Base-by-base conservation (phyloP, 805 yeast species). In the Vanderwaltozyma tropicalis region DNA sequence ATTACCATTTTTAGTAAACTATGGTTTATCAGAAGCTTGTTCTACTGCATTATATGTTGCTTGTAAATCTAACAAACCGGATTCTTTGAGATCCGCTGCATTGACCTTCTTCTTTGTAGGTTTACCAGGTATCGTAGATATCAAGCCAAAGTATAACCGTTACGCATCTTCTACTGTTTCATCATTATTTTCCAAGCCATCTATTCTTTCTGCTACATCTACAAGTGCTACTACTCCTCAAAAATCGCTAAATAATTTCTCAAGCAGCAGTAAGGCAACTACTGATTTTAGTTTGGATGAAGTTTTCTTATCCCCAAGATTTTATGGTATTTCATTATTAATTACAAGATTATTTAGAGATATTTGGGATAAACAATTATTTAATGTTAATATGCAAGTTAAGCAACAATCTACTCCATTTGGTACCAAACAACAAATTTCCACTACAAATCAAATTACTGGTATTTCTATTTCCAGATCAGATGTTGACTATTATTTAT, bases 1-100 rank as follows among this genome's bases (percentile, higher is more conserved):
- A 37, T 70, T 77, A 37, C 71, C 78, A 36, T 85, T 85, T 53
- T 75, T 80, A 14, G 72, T 74, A 34, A 80, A 82, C 38, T 87
- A 86, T 56, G 96, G 97, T 5, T 71, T 79, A 36, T 78, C 83
- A 37, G 98, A 94, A 57, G 79, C 94, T 3, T 89, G 96, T 53
- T 80, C 95, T 0, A 78, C 92, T 1, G 82, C 96, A 10, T 67
- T 92, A 35, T 81, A 82, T 46, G 76, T 86, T 37, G 83, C 95
- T 1, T 82, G 94, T 52, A 78, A 84, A 39, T 74, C 74, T 45
- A 76, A 77, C 40, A 71, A 74, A 43, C 63, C 89, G 0, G 82
- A 67, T 42, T 51, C 63, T 13, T 53, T 64, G 31, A 62, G 69
- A 53, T 59, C 68, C 1, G 62, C 60, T 35, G 68, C 72, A 4